Evolutionary conservation across 2,329 filamentous ascomycete genomes (phyloP).

Genomic region (Botrytis porri): DNA sequence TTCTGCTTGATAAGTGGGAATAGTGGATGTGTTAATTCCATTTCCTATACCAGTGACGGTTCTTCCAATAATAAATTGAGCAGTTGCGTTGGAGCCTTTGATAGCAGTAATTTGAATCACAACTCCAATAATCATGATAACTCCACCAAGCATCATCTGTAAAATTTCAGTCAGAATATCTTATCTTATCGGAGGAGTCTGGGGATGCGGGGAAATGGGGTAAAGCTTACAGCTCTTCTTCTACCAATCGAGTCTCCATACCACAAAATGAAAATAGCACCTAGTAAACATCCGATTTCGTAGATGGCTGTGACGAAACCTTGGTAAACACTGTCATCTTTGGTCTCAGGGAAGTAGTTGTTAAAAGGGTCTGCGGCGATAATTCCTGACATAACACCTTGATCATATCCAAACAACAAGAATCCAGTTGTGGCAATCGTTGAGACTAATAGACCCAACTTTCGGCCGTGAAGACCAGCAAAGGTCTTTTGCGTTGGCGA

Average conservation of each 20-base stretch:
- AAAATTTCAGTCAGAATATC: slow-evolving; percentile 27
- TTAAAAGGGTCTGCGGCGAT: slow-evolving; percentile 69
- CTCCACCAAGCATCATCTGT: slow-evolving; percentile 53
- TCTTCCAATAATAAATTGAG: slow-evolving; percentile 55
- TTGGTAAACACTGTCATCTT: slow-evolving; percentile 34
- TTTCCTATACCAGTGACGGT: slow-evolving; percentile 51
- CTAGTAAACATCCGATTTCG: slow-evolving; percentile 53
- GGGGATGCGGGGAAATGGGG: background rate
- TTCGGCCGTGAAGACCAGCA: slow-evolving; percentile 63
- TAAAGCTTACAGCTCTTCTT: slow-evolving; percentile 50
- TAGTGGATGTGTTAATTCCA: slow-evolving; percentile 49
- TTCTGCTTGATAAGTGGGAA: slow-evolving; percentile 65
- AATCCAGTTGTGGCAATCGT: slow-evolving; percentile 73
- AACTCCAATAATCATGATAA: slow-evolving; percentile 58
- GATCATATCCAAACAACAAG: slow-evolving; percentile 85
- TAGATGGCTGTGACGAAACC: slow-evolving; percentile 57
- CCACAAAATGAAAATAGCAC: slow-evolving; percentile 47
- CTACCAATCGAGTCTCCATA: slow-evolving; percentile 56
- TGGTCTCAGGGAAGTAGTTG: slow-evolving; percentile 77
- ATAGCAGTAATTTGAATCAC: slow-evolving; percentile 42
- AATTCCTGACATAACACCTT: slow-evolving; percentile 78
- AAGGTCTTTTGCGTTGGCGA: slow-evolving; percentile 22
- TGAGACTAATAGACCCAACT: slow-evolving; percentile 67
- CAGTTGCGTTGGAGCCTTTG: slow-evolving; percentile 41
- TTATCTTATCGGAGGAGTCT: slow-evolving; percentile 43